Evolutionary conservation across 768 basidiomycete species (phyloP).

Genomic region (Rhizopogon salebrosus): DNA sequence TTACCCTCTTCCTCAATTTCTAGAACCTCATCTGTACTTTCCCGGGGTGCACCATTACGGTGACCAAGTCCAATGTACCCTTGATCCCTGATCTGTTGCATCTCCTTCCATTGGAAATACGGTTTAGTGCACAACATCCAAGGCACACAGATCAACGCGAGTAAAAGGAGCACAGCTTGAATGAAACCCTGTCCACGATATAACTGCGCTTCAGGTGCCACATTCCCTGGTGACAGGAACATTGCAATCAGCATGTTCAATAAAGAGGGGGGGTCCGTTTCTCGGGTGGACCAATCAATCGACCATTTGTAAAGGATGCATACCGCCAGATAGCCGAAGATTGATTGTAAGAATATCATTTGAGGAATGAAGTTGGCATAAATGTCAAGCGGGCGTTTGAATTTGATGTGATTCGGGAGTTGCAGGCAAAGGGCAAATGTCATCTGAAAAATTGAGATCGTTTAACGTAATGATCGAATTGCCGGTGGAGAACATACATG

Average conservation of each 20-base stretch:
- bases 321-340: constrained; percentile 93
- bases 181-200: constrained; percentile 86
- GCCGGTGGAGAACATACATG: constrained; percentile 56
- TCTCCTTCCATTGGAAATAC: constrained; percentile 87
- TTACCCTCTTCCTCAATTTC: constrained; percentile 82
- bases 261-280: constrained; percentile 76
- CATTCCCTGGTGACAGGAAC: constrained; percentile 87
- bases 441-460: constrained; percentile 59
- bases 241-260: constrained; percentile 95
- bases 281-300: constrained; percentile 77
- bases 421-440: constrained; percentile 96
- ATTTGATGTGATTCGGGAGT: constrained; percentile 91
- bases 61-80: constrained; percentile 74
- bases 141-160: constrained; percentile 87
- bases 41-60: constrained; percentile 48
- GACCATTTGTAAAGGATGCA: constrained; percentile 98
- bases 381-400: constrained; percentile 82
- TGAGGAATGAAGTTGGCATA: constrained; percentile 96
- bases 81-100: constrained; percentile 73
- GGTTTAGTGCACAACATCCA: constrained; percentile 94
- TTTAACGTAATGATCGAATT: neutral
- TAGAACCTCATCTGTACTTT: constrained; percentile 55
- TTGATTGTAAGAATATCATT: constrained; percentile 94
- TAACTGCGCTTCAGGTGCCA: constrained; percentile 63
- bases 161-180: constrained; percentile 70